Evolutionary conservation across 169 alveolate species (phyloP).

Genomic region (Cryptosporidium ryanae): DNA sequence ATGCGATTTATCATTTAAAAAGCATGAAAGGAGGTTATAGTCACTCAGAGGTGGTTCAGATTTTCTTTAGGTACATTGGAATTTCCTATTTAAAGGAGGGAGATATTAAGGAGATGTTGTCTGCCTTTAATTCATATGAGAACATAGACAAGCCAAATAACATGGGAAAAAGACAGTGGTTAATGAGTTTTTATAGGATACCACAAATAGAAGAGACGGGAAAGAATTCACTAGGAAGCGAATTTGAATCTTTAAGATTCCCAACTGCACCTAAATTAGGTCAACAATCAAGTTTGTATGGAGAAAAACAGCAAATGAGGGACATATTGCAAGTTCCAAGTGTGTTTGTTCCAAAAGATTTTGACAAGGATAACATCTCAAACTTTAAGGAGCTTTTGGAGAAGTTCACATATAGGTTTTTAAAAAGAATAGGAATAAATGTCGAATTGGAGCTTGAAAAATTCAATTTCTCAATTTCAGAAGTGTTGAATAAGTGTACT

Average conservation of each 20-base stretch:
- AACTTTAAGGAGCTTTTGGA: constrained; percentile 20
- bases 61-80: constrained; percentile 27
- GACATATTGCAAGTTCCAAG: not conserved
- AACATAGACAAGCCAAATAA: constrained; percentile 19
- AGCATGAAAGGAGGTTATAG: constrained; percentile 3
- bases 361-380: not conserved
- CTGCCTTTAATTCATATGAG: constrained; percentile 65
- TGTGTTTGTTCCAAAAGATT: constrained; percentile 15
- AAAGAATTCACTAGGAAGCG: constrained; percentile 11
- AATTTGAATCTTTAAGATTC: constrained; percentile 39
- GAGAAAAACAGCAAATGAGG: not conserved
- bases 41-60: constrained; percentile 37
- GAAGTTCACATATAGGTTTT: constrained; percentile 8
- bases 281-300: not conserved
- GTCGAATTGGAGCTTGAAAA: constrained; percentile 17
- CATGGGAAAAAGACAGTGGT: constrained; percentile 60
- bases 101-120: constrained; percentile 49
- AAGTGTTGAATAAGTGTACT: not conserved
- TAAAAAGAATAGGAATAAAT: constrained; percentile 7
- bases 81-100: constrained; percentile 13
- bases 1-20: constrained; percentile 23
- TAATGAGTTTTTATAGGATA: constrained; percentile 49
- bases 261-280: constrained; percentile 42
- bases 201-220: constrained; percentile 62
- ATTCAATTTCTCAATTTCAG: constrained; percentile 3